Evolutionary conservation across 768 basidiomycete genomes (phyloP).

Genomic region (Suillus luteus): DNA sequence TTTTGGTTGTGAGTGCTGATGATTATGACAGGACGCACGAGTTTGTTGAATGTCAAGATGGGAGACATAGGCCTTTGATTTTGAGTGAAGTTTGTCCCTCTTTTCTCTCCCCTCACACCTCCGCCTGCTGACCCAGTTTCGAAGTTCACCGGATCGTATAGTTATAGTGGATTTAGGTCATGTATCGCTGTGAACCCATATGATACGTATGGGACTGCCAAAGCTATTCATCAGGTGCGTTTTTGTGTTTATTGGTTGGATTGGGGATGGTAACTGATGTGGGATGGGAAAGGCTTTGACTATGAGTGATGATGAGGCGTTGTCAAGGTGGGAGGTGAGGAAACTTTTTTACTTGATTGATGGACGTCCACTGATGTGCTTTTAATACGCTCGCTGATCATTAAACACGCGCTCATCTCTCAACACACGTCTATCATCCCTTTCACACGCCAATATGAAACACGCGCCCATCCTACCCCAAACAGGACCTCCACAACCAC

Average conservation of each 20-base stretch:
- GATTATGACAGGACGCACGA: constrained; percentile 57
- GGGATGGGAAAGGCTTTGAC: constrained; percentile 54
- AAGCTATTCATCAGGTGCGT: constrained; percentile 62
- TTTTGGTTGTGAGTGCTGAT: not conserved
- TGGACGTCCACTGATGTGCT: not conserved
- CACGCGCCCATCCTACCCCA: not conserved
- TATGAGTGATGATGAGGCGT: constrained; percentile 74
- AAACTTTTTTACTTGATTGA: constrained; percentile 8
- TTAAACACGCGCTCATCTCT: not conserved
- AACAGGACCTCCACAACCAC: constrained; percentile 75
- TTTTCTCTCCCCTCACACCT: not conserved
- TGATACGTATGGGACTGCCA: constrained; percentile 81
- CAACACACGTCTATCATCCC: not conserved
- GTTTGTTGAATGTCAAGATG: constrained; percentile 85
- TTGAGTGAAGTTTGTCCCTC: constrained; percentile 64
- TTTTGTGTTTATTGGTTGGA: not conserved
- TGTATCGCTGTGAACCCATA: constrained; percentile 88
- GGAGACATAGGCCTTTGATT: constrained; percentile 64
- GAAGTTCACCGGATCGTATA: constrained; percentile 87
- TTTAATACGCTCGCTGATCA: not conserved
- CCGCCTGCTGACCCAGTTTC: constrained; percentile 11
- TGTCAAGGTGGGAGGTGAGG: constrained; percentile 73
- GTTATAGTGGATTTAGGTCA: constrained; percentile 83
- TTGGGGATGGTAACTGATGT: not conserved
- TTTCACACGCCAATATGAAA: not conserved